Conservation (phyloP, 228 moss, liverwort and hornwort species). For the Sphagnum fallax region DNA sequence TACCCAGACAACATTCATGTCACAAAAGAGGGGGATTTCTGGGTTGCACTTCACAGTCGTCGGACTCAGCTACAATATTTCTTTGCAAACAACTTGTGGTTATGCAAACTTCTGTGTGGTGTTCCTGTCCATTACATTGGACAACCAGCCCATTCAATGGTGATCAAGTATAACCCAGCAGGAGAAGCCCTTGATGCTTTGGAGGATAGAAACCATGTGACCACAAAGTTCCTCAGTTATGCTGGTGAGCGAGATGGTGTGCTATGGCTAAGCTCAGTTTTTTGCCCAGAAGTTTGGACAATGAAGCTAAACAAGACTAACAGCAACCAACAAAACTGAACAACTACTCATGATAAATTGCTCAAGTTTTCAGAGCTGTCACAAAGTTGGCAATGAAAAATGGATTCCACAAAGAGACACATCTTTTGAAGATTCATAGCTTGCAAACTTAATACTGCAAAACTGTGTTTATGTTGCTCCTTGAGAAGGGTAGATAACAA, state of each 20-base stretch:
- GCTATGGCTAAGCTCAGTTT: constrained; percentile 73
- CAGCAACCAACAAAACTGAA: neutral
- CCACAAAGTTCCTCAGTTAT: constrained; percentile 29
- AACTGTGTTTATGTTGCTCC: too few relatives aligned
- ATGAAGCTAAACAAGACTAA: constrained; percentile 16
- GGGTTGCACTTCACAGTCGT: constrained; percentile 73
- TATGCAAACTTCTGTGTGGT: constrained; percentile 28
- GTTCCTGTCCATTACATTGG: constrained; percentile 14
- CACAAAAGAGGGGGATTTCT: constrained; percentile 52
- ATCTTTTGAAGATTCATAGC: too few relatives aligned
- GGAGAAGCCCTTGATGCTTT: constrained; percentile 49
- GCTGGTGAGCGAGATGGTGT: constrained; percentile 47
- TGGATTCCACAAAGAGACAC: too few relatives aligned
- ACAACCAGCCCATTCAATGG: constrained; percentile 22
- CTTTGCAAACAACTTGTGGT: constrained; percentile 9
- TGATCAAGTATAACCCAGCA: constrained; percentile 25
- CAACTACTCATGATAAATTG: too few relatives aligned
- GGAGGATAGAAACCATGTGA: constrained; percentile 41
- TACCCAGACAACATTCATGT: constrained; percentile 68
- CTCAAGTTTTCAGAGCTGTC: too few relatives aligned
- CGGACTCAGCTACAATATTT: constrained; percentile 18
- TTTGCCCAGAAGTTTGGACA: constrained; percentile 27
- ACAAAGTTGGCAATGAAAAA: too few relatives aligned
- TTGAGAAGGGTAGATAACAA: too few relatives aligned
- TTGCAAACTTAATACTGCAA: too few relatives aligned